phyloP scores from a whole-genome alignment of 2,329 filamentous ascomycete species.

The Trichoderma breve region DNA sequence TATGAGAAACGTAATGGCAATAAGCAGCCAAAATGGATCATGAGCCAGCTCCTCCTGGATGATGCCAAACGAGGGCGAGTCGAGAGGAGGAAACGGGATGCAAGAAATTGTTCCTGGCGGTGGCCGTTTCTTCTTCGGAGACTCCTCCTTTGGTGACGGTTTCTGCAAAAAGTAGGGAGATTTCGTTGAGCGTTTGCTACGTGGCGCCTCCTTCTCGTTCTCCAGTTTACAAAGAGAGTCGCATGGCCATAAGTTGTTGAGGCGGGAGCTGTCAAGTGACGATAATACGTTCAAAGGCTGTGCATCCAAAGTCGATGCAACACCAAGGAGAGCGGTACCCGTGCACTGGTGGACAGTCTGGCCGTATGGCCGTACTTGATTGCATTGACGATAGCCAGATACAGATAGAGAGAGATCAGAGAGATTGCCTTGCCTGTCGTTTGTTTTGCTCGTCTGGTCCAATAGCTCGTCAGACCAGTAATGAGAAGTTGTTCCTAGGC shows the following conservation, averaged over 20 bases:
- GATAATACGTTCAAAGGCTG: background rate
- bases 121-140: conserved; percentile 32
- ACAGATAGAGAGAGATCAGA: background rate
- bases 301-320: background rate
- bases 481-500: conserved; percentile 26
- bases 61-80: conserved; percentile 66
- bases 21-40: conserved; percentile 75
- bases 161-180: conserved; percentile 37
- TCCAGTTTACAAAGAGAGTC: background rate
- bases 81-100: conserved; percentile 66
- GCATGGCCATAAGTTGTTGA: background rate
- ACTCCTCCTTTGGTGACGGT: conserved; percentile 22
- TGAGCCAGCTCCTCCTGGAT: conserved; percentile 77
- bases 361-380: background rate
- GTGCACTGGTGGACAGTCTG: background rate
- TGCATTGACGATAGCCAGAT: background rate
- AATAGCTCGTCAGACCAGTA: conserved; percentile 28
- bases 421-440: background rate
- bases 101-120: conserved; percentile 49
- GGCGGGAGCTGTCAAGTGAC: background rate
- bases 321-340: background rate
- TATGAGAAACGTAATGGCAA: conserved; percentile 83
- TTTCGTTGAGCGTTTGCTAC: conserved; percentile 20
- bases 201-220: background rate
- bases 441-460: background rate